Base-by-base conservation (phyloP, 2,329 filamentous ascomycete species). In the Chalaropsis ovoidea region DNA sequence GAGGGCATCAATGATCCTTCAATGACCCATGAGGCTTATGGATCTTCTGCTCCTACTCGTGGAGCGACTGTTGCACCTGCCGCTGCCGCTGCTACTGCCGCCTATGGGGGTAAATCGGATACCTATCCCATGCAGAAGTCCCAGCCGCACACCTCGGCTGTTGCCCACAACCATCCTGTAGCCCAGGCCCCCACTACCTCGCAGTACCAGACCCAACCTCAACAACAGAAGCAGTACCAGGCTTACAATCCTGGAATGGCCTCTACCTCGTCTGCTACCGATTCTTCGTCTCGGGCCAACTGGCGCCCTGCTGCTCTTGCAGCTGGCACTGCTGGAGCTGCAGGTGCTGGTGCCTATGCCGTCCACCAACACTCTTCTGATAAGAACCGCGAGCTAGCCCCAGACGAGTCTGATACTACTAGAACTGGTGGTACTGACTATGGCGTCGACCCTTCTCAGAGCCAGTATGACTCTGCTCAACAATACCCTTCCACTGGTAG, bases 281-380 rank as follows among this genome's bases (percentile, higher is more conserved):
- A 39, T 17, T 8, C 54, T 35, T 58, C 43, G n/a, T 47, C 54
- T 58, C 24, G n/a, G 17, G 31, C 54, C 6, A 39, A 35, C 27
- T 58, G 54, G 54, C 17, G 24, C 1, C 43, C 42, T 17, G 43
- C 42, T 22, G 41, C 41, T 47, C 15, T 17, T 62, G 61, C 22
- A 27, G 61, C 54, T 39, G n/a, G 39, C 24, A 63, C 58, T 31
- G 41, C 56, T n/a, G 19, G 27, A n/a, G 42, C 60, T 42, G 47
- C 47, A 24, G 56, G 52, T 6, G 42, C 66, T 45, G 63, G 47
- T 6, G 66, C 60, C 35, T 63, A 63, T 27, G 52, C 63, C 13
- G 19, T 49, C 24, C 31, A 60, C 42, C 41, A 27, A n/a, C 41
- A 52, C n/a, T 62, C 61, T 31, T 47, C 15, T n/a, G n/a, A 65